These are phyloP conservation scores for Cyberlindnera samutprakarnensis DNA, from an alignment of 805 yeast species.

Conservation along the genomic window DNA sequence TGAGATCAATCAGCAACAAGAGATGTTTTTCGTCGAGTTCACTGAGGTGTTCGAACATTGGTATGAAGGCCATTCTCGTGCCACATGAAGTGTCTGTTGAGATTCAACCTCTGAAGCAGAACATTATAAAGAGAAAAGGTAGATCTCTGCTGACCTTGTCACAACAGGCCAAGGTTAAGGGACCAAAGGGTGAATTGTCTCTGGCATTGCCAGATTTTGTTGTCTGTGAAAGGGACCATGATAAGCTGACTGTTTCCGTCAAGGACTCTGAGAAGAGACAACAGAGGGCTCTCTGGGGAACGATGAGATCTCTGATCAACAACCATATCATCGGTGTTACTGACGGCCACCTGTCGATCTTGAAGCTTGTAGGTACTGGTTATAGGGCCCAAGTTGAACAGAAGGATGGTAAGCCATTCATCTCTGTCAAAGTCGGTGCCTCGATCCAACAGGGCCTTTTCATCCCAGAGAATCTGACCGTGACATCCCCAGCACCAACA, in stretches of 20 bases:
- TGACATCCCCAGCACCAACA: constrained; percentile 76
- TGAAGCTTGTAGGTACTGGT: constrained; percentile 94
- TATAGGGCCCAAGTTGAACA: constrained; percentile 80
- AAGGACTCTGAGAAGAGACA: constrained; percentile 45
- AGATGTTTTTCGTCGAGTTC: constrained; percentile 29
- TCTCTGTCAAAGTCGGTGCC: constrained; percentile 81
- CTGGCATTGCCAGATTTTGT: constrained; percentile 71
- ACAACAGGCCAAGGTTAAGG: constrained; percentile 51
- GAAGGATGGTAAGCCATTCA: constrained; percentile 38
- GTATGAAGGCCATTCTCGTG: constrained; percentile 67
- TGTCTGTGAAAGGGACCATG: constrained; percentile 30
- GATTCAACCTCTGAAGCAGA: constrained; percentile 42
- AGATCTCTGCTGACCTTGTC: constrained; percentile 49
- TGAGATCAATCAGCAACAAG: too few species aligned
- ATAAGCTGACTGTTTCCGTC: constrained; percentile 47
- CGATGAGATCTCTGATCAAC: constrained; percentile 68
- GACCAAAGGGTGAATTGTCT: constrained; percentile 69
- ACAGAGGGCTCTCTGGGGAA: constrained; percentile 94
- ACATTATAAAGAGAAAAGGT: constrained; percentile 62
- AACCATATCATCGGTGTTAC: constrained; percentile 83
- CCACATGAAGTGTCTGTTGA: constrained; percentile 51
- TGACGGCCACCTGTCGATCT: constrained; percentile 85
- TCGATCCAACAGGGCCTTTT: constrained; percentile 70
- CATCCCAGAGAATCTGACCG: constrained; percentile 72
- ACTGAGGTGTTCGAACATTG: constrained; percentile 54